Conservation (phyloP, 331 rosid species). For the Quercus phellos region DNA sequence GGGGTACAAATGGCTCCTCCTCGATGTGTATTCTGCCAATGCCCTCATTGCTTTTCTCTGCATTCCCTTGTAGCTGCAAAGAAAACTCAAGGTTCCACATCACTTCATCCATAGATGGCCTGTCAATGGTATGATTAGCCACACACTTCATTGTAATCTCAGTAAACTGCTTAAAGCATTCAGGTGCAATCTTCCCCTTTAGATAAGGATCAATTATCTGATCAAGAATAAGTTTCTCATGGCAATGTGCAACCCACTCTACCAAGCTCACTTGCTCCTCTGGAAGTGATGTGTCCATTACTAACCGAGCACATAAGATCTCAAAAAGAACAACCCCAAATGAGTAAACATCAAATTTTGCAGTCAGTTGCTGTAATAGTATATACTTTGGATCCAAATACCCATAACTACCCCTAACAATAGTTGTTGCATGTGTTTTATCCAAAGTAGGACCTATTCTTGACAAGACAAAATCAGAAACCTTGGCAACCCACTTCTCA, state of each 20-base stretch:
- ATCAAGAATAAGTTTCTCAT: conserved; percentile 78
- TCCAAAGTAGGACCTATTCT: conserved; percentile 97
- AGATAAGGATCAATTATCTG: conserved; percentile 74
- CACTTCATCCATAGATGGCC: conserved; percentile 99
- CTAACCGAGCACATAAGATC: conserved; percentile 87
- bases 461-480: conserved; percentile 92
- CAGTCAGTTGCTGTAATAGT: conserved; percentile 85
- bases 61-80: conserved; percentile 92
- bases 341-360: conserved; percentile 93
- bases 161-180: conserved; percentile 81
- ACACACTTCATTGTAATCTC: conserved; percentile 97
- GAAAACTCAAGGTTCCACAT: conserved; percentile 99
- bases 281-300: conserved; percentile 76
- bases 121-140: conserved; percentile 79
- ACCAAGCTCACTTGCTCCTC: conserved; percentile 98
- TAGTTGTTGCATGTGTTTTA: conserved; percentile 91
- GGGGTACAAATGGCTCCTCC: conserved; percentile 48
- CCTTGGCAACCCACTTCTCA: conserved; percentile 97
- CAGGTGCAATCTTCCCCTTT: conserved; percentile 84
- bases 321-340: conserved; percentile 95
- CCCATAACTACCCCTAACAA: conserved; percentile 95
- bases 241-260: conserved; percentile 94
- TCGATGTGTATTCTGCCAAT: conserved; percentile 32
- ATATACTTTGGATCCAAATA: conserved; percentile 97
- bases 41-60: conserved; percentile 70